Evolutionary conservation across 768 basidiomycete genomes (phyloP), one percentile per base, ranked within the genome.

Genomic region (Auricularia sp.): DNA sequence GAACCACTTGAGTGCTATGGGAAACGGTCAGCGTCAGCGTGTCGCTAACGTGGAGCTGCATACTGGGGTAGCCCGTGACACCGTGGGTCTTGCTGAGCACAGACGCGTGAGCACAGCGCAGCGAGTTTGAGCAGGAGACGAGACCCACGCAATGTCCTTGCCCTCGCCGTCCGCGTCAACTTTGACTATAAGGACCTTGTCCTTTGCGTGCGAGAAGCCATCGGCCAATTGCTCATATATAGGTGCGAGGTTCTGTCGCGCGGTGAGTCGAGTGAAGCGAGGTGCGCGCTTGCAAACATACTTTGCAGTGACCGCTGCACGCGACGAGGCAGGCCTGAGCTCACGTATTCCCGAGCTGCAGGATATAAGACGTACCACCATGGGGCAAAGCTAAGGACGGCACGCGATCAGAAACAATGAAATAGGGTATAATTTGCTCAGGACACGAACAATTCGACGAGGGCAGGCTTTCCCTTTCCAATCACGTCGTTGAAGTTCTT

Each of bases 111-210:
- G 47, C 16, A 62, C 33, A 44, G 23, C 8, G 34, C 16, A 33
- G 16, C 2, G 23, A 62, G 54, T 8, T 29, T 29, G 29, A 29
- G 21, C 35, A 42, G 39, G 39, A 42, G 12, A 3, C 39, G 35
- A 29, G 34, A 64, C 65, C 23, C 83, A 75, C 64, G 91, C 94
- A 51, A 93, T 71, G 2, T 86, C 79, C 69, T 85, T 87, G 61
- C 93, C 94, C 51, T 73, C 87, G 61, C 93, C 92, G 71, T 98
- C 94, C 1, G 93, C 93, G 68, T 98, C 93, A 11, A 95, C 87
- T 72, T 96, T 96, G 62, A 93, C 94, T 68, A 98, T 83, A 61
- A 91, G 70, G 23, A 98, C 89, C 72, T 90, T 91, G 71, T 92
- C 87, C 67, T 88, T 88, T 62, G 81, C 84, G 63, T 87, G 83